Evolutionary conservation across 176 grass and related monocot genomes (phyloP).

Genomic region (Oryza punctata): DNA sequence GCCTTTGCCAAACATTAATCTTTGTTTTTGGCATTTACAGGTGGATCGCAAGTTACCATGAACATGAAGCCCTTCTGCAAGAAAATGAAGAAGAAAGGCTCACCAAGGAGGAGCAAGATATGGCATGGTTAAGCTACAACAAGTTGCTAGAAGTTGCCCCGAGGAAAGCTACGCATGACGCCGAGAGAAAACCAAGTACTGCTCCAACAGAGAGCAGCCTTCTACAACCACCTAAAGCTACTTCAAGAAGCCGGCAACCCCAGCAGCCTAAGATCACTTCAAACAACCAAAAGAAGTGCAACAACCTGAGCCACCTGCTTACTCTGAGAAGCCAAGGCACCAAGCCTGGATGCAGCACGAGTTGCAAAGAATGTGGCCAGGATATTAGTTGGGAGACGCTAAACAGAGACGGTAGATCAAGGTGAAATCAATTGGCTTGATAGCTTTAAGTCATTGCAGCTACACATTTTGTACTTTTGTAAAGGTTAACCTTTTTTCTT

Average conservation of each 20-base stretch:
- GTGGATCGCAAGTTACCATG: slow-evolving; percentile 95
- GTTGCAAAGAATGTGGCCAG: slow-evolving; percentile 75
- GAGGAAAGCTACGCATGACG: slow-evolving; percentile 39
- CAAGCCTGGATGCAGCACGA: slow-evolving; percentile 76
- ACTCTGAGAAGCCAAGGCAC: slow-evolving; percentile 71
- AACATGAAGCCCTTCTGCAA: slow-evolving; percentile 93
- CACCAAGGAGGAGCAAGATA: slow-evolving; percentile 93
- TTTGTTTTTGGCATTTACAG: slow-evolving; percentile 43
- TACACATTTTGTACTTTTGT: slow-evolving; percentile 2
- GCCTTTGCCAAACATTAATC: neutral
- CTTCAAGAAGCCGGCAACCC: slow-evolving; percentile 39
- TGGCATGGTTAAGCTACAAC: slow-evolving; percentile 77
- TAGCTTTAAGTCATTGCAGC: neutral
- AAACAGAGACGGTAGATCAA: slow-evolving; percentile 70
- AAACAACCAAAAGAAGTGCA: slow-evolving; percentile 90
- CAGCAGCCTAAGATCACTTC: slow-evolving; percentile 50
- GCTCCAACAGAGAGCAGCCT: slow-evolving; percentile 18
- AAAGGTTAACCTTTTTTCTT: neutral
- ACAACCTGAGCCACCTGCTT: slow-evolving; percentile 75
- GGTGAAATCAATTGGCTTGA: slow-evolving; percentile 33
- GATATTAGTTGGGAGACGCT: slow-evolving; percentile 93
- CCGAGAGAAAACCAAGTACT: slow-evolving; percentile 39
- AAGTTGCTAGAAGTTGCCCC: slow-evolving; percentile 53
- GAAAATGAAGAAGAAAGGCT: slow-evolving; percentile 95
- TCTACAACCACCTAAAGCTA: slow-evolving; percentile 36